Evolutionary conservation across 176 grass and related monocot genomes (phyloP).

Genomic region (Echinochloa phyllopogon): DNA sequence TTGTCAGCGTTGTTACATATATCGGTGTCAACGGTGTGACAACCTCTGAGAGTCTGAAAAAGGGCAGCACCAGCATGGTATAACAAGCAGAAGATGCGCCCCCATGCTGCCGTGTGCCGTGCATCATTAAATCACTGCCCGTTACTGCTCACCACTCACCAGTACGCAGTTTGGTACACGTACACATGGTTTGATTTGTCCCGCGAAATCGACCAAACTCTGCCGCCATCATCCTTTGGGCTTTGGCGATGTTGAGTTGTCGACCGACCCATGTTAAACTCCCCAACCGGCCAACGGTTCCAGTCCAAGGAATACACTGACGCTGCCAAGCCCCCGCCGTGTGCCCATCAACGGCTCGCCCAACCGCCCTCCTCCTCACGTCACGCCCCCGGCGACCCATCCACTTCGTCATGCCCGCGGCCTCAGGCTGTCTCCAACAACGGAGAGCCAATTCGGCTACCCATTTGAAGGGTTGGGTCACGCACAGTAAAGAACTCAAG

Average conservation of each 20-base stretch:
- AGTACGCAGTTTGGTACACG: neutral
- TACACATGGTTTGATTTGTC: neutral
- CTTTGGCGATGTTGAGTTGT: neutral
- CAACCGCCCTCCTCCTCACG: constrained; percentile 45
- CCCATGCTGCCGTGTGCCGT: neutral
- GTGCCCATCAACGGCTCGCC: neutral
- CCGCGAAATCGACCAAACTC: neutral
- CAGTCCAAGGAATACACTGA: neutral
- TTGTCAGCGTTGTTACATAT: neutral
- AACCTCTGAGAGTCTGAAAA: neutral
- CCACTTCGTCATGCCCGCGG: neutral
- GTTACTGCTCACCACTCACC: constrained; percentile 1
- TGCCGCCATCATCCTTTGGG: neutral
- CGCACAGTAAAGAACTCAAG: too few species aligned
- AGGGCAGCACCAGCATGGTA: neutral
- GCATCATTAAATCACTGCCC: neutral
- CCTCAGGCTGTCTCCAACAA: too few species aligned
- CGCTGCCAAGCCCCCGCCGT: neutral
- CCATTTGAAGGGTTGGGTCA: too few species aligned
- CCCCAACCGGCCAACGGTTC: constrained; percentile 9
- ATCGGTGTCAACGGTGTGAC: neutral
- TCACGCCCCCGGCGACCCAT: neutral
- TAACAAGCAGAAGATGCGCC: neutral
- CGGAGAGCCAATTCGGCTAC: too few species aligned
- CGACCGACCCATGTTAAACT: neutral